Percentiles rank a stretch among this genome's conserved stretches.
These are phyloP conservation scores for Mimosa bimucronata DNA, from an alignment of 306 rosid species.

Conservation along the genomic window DNA sequence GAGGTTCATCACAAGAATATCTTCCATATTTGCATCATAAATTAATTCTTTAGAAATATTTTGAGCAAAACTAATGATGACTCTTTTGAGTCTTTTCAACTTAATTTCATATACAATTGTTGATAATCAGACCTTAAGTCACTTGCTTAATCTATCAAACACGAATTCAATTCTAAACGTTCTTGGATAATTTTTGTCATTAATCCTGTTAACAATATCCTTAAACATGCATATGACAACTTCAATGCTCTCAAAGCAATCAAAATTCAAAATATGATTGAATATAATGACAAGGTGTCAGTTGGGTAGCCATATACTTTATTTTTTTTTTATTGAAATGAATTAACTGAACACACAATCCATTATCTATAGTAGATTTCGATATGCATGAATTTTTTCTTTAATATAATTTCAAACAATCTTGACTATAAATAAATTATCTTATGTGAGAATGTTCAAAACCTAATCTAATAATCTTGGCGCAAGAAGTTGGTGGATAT, in stretches of 20 bases:
- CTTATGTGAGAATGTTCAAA: constrained; percentile 4
- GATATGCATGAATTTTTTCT: background rate
- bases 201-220: background rate
- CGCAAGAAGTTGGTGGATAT: background rate
- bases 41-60: no score
- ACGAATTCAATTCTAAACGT: background rate
- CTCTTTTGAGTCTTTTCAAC: no score
- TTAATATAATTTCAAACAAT: background rate
- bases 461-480: background rate
- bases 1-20: no score
- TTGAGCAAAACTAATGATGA: no score
- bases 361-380: background rate
- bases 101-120: background rate
- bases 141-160: background rate
- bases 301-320: background rate
- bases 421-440: background rate
- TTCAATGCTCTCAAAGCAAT: background rate
- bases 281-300: background rate
- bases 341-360: background rate
- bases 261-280: background rate
- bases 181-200: background rate
- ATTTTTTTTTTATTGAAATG: background rate
- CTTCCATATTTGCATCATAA: no score
- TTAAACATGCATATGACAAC: background rate
- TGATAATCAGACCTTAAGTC: background rate